Evolutionary conservation across 192 early-diverging fungal genomes (phyloP), one percentile per base, ranked within the genome.

Genomic region (Obelidium mucronatum): DNA sequence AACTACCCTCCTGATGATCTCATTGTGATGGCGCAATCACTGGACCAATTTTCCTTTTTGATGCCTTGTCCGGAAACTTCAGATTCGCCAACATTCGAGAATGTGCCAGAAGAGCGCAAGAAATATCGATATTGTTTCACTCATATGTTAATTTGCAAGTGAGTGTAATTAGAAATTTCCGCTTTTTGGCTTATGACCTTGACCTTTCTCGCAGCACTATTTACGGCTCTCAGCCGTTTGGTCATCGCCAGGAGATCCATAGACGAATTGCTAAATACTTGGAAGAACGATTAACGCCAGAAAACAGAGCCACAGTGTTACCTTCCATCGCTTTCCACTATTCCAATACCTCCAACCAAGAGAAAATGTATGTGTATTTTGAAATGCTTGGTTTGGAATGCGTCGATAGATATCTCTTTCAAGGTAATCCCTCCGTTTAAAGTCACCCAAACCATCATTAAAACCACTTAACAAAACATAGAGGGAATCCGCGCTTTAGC

Each of bases 151-250:
- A 72, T 78, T 44, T 72, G 48, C 59, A 78, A 61, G 71, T 73
- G 30, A 13, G 67, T 55, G 19, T 22, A 1, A 13, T 53, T 28
- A 28, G 19, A 26, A 30, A n/a, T n/a, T n/a, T n/a, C n/a, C n/a
- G n/a, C n/a, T n/a, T n/a, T n/a, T n/a, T n/a, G n/a, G n/a, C n/a
- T n/a, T 33, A 70, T 56, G 8, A 51, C 3, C 1, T 44, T 17
- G 24, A n/a, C 1, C 40, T 30, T n/a, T n/a, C 22, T 73, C n/a
- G 15, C 67, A 73, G 71, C 34, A 71, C 77, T 15, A 78, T 78
- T 54, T 78, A 78, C 48, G 77, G 69, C n/a, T 78, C 77, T 5
- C 77, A 72, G 59, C 77, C 77, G 34, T 78, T 78, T 39, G 63
- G 68, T 24, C 69, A 78, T 24, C 34, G 77, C 5, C 77, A 78